These are phyloP conservation scores for Rhypophila decipiens DNA, from an alignment of 495 filamentous ascomycete species.

Conservation along the genomic window DNA sequence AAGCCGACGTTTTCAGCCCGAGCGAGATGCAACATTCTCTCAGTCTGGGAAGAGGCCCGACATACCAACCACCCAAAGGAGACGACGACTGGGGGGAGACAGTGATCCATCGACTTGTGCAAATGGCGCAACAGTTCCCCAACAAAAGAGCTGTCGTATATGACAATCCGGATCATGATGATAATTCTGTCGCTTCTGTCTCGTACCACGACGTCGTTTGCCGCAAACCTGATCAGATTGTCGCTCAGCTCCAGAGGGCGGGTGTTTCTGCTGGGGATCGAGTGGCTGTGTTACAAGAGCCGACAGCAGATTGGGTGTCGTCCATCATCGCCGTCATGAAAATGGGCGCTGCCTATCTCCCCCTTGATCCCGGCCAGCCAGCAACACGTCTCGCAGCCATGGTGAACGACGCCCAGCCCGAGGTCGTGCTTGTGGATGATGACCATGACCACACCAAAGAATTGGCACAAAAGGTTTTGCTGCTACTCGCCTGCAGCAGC, in stretches of 20 bases:
- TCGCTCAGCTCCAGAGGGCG: not conserved
- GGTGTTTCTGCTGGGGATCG: constrained; percentile 3
- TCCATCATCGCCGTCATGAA: constrained; percentile 49
- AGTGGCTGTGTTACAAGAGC: constrained; percentile 26
- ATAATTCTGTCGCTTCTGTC: constrained; percentile 1
- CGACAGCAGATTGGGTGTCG: constrained; percentile 37
- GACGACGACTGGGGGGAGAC: constrained; percentile 14
- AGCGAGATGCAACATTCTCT: not conserved
- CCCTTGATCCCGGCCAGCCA: constrained; percentile 37
- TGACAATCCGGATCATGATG: not conserved
- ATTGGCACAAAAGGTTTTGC: not conserved
- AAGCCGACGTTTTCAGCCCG: not conserved
- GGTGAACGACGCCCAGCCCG: constrained; percentile 6
- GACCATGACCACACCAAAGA: constrained; percentile 7
- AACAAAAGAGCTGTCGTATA: constrained; percentile 8
- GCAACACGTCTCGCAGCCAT: constrained; percentile 14
- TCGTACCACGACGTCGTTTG: constrained; percentile 11
- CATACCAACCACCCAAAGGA: not conserved
- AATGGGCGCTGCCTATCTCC: constrained; percentile 45
- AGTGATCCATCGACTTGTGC: constrained; percentile 21
- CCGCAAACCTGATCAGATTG: constrained; percentile 11
- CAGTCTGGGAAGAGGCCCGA: not conserved
- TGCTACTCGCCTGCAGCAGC: not conserved
- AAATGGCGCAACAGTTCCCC: constrained; percentile 7
- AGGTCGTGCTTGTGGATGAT: constrained; percentile 35